A percentile compares a stretch with the other conserved stretches of the same genome.
Evolutionary conservation across 1,284 basidiomycete genomes (phyloP).

Genomic region (Papiliotrema fonsecae): DNA sequence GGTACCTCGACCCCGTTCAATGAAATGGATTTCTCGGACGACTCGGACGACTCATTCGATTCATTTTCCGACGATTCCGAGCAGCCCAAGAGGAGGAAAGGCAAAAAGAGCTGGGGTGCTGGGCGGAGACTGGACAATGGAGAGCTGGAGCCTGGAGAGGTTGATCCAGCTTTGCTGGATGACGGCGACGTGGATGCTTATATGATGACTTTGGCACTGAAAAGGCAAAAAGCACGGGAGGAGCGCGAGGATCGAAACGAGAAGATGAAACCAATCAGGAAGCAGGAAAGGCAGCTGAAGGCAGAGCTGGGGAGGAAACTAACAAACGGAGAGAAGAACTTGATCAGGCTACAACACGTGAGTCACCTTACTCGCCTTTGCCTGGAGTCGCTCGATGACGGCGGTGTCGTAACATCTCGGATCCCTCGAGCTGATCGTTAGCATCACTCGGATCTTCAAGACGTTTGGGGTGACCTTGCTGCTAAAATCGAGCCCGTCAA

Average conservation of each 20-base stretch:
- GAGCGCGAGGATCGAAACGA: too few species aligned
- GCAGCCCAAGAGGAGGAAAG: slow-evolving; percentile 4
- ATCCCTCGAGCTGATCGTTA: slow-evolving; percentile 19
- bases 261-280: slow-evolving; percentile 28
- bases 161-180: slow-evolving; percentile 9
- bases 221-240: slow-evolving; percentile 9
- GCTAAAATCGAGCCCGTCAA: slow-evolving; percentile 59
- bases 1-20: neutral
- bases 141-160: slow-evolving; percentile 10
- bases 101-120: slow-evolving; percentile 6
- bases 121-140: slow-evolving; percentile 14
- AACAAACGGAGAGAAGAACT: slow-evolving; percentile 74
- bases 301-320: slow-evolving; percentile 63
- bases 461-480: slow-evolving; percentile 85
- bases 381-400: slow-evolving; percentile 2
- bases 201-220: slow-evolving; percentile 14
- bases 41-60: neutral
- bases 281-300: slow-evolving; percentile 54
- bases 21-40: neutral
- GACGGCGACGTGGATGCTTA: slow-evolving; percentile 11
- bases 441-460: slow-evolving; percentile 63
- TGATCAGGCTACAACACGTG: slow-evolving; percentile 58
- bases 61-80: neutral
- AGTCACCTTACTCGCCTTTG: slow-evolving; percentile 9
- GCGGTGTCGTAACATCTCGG: slow-evolving; percentile 8